Percentiles rank a stretch among this genome's conserved stretches.
Evolutionary conservation across 805 yeast species (phyloP).

Genomic region (Wickerhamomyces ciferrii): DNA sequence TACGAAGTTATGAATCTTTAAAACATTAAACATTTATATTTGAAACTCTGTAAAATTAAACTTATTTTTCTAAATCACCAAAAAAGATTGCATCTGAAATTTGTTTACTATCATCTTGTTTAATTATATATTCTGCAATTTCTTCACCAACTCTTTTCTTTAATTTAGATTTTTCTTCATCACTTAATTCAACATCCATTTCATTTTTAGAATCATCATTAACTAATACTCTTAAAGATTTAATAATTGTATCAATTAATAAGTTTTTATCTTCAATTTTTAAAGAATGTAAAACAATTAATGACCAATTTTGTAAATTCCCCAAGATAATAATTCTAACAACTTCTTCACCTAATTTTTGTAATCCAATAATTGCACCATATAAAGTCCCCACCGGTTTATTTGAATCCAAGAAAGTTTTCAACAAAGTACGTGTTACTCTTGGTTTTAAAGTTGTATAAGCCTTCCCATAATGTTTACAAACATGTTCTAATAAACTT

Average conservation of each 20-base stretch:
- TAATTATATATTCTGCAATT: conserved; percentile 44
- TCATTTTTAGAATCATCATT: conserved; percentile 22
- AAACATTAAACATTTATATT: background rate
- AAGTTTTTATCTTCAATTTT: conserved; percentile 40
- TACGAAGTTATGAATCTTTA: conserved; percentile 4
- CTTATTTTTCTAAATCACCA: conserved; percentile 43
- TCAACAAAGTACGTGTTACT: conserved; percentile 84
- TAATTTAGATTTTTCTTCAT: conserved; percentile 36
- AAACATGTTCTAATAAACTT: conserved; percentile 71
- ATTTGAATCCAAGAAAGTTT: conserved; percentile 83
- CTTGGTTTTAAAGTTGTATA: conserved; percentile 89
- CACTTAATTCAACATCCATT: conserved; percentile 32
- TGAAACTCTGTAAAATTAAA: background rate
- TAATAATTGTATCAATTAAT: conserved; percentile 46
- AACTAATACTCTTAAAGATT: conserved; percentile 47
- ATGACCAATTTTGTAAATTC: conserved; percentile 77
- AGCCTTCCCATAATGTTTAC: conserved; percentile 73
- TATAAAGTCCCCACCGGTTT: conserved; percentile 86
- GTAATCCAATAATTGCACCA: conserved; percentile 84
- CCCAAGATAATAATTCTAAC: conserved; percentile 80
- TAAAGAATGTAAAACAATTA: conserved; percentile 41
- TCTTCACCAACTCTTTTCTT: conserved; percentile 55
- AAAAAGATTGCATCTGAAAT: conserved; percentile 65
- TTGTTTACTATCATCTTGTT: conserved; percentile 41
- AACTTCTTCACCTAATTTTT: conserved; percentile 82